phyloP scores from a whole-genome alignment of 805 yeast species.

The Blastobotrys muscicola region DNA sequence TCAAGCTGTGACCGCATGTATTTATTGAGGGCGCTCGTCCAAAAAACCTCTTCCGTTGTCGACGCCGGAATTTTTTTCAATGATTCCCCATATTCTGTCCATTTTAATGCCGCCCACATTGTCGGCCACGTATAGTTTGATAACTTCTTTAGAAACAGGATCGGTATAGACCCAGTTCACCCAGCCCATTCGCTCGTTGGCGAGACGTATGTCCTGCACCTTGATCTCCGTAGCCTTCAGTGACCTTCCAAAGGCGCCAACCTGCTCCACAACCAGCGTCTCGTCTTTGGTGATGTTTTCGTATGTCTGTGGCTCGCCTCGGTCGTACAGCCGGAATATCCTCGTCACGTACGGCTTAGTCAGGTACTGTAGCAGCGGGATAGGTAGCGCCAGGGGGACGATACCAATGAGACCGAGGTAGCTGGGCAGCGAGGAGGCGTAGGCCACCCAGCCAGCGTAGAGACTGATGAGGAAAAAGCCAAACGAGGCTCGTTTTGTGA shows the following conservation, averaged over 20 bases:
- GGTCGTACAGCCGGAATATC: slow-evolving; percentile 60
- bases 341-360: slow-evolving; percentile 62
- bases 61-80: slow-evolving; percentile 56
- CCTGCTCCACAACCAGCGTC: slow-evolving; percentile 55
- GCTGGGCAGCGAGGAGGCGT: slow-evolving; percentile 37
- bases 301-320: slow-evolving; percentile 49
- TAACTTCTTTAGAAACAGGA: slow-evolving; percentile 23
- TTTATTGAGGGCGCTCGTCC: slow-evolving; percentile 8
- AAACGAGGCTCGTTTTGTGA: slow-evolving; percentile 51
- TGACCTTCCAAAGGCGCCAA: slow-evolving; percentile 56
- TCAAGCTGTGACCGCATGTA: slow-evolving; percentile 11
- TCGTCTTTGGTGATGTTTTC: slow-evolving; percentile 56
- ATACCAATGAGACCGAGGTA: slow-evolving; percentile 36
- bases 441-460: slow-evolving; percentile 47
- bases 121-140: slow-evolving; percentile 52
- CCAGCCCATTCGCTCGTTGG: slow-evolving; percentile 39
- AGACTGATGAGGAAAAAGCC: slow-evolving; percentile 53
- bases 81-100: slow-evolving; percentile 82
- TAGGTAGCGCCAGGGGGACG: slow-evolving; percentile 39
- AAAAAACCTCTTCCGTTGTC: slow-evolving; percentile 51
- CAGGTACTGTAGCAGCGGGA: slow-evolving; percentile 47
- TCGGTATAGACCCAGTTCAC: slow-evolving; percentile 35
- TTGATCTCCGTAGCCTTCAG: slow-evolving; percentile 53
- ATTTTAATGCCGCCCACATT: slow-evolving; percentile 72
- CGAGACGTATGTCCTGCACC: slow-evolving; percentile 38